Base-by-base conservation (phyloP, 805 yeast genomes). In the Ogataea methylovora region DNA sequence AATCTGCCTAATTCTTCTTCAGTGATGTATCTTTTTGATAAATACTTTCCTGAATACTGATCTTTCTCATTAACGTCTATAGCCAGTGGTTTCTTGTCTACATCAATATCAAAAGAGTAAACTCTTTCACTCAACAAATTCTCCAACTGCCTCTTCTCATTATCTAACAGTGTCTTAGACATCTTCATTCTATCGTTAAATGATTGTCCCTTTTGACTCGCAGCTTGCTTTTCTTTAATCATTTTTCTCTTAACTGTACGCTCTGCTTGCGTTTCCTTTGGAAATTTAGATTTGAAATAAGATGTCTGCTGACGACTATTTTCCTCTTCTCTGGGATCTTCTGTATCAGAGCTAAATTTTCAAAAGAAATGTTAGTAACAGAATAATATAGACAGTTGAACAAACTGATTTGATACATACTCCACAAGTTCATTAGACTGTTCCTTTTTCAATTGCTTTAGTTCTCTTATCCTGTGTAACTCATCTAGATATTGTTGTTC, bases 1-100 rank as follows among this genome's bases (percentile, higher is more conserved):
- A 69, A 46, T 4, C 40, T 28, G 1, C 56, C 50, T 4, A 84
- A 39, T 0, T 46, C 48, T 0, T 45, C 51, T 8, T 42, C 28
- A 0, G 65, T 52, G 2, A 80, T 46, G 44, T 76, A 80, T 30
- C 84, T 54, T 38, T 64, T 64, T 0, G 55, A 44, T 2, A 77
- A 38, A 37, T 60, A 47, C 16, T 63, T 54, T 0, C 71, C 69
- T 0, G 80, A 67, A 41, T 51, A 67, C 7, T 41, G 42, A 30
- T 76, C 83, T n/a, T 44, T 43, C 33, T 71, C 75, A 35, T 69
- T 57, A 1, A 60, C 67, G 12, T 26, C 30, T 12, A 35, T 17
- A 8, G 39, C 43, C 2, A 42, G 21, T 1, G 66, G 60, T 21
- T 48, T 45, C 23, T 43, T 48, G 12, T 48, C 51, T 8, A 41